A percentile compares a stretch with the other conserved stretches of the same genome.
Conservation (phyloP, 139 green algal genomes). For the Chloropicon primus region DNA sequence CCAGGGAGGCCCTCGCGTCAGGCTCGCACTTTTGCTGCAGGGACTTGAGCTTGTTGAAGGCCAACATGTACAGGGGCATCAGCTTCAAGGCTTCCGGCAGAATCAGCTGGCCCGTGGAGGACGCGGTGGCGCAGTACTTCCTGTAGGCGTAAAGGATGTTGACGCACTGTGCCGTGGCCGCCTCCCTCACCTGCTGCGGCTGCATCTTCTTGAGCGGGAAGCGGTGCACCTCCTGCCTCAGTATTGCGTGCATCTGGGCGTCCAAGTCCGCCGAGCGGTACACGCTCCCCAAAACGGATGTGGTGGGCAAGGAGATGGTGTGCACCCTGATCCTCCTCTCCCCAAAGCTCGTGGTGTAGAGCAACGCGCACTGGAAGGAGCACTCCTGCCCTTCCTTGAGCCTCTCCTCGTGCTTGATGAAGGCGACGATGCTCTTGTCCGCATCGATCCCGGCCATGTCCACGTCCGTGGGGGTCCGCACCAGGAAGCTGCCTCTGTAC, state of each 20-base stretch:
- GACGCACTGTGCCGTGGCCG: conserved; percentile 40
- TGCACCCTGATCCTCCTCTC: conserved; percentile 53
- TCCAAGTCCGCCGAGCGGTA: conserved; percentile 79
- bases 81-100: conserved; percentile 84
- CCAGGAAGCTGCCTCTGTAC: conserved; percentile 42
- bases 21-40: conserved; percentile 36
- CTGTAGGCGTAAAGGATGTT: conserved; percentile 11
- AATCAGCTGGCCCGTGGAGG: conserved; percentile 61
- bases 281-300: conserved; percentile 36
- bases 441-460: conserved; percentile 65
- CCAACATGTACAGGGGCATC: conserved; percentile 66
- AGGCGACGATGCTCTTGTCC: conserved; percentile 42
- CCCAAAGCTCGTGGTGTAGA: conserved; percentile 59
- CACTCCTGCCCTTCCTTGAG: conserved; percentile 31
- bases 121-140: conserved; percentile 6
- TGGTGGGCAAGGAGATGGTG: conserved; percentile 62
- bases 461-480: conserved; percentile 47
- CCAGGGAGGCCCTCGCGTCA: conserved; percentile 9
- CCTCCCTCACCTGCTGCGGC: background rate
- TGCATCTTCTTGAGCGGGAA: background rate
- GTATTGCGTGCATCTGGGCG: conserved; percentile 37
- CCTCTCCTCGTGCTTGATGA: conserved; percentile 27
- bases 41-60: conserved; percentile 49
- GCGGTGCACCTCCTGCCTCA: background rate
- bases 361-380: conserved; percentile 63